Percentiles rank a stretch among this genome's conserved stretches.
These are phyloP conservation scores for Thielaviopsis populi DNA, from an alignment of 2,329 filamentous ascomycete species.

Conservation along the genomic window DNA sequence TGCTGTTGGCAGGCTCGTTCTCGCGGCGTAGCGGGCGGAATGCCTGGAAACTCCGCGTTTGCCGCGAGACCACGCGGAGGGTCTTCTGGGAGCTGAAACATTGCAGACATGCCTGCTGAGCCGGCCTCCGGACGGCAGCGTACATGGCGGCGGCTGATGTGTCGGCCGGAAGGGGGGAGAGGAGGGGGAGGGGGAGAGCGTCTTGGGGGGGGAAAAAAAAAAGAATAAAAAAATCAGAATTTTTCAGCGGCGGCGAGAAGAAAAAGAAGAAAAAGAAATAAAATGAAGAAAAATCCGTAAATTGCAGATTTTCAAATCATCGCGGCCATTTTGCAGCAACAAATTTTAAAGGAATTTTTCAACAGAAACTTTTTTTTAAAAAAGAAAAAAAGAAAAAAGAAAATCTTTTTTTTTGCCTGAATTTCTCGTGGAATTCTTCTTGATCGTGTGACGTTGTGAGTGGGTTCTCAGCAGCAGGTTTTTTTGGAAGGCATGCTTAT, in stretches of 20 bases:
- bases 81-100: background rate
- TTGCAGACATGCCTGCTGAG: conserved; percentile 3
- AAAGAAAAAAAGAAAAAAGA: background rate
- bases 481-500: conserved; percentile 17
- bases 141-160: conserved; percentile 8
- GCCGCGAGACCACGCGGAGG: background rate
- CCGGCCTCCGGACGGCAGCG: conserved; percentile 5
- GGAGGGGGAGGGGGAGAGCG: too few species aligned
- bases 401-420: background rate
- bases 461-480: conserved; percentile 7
- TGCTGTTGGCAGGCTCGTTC: background rate
- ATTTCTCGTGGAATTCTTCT: background rate
- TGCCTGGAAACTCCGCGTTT: background rate
- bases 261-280: background rate
- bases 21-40: background rate
- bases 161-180: background rate
- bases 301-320: background rate
- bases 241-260: too few species aligned
- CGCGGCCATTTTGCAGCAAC: background rate
- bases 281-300: background rate
- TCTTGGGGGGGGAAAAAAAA: too few species aligned
- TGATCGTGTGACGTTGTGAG: conserved; percentile 6
- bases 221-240: too few species aligned
- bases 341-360: background rate
- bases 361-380: too few species aligned